A percentile compares a stretch with the other conserved stretches of the same genome.
These are phyloP conservation scores for Pythium aquatile DNA, from an alignment of 352 stramenopile genomes.

Conservation along the genomic window DNA sequence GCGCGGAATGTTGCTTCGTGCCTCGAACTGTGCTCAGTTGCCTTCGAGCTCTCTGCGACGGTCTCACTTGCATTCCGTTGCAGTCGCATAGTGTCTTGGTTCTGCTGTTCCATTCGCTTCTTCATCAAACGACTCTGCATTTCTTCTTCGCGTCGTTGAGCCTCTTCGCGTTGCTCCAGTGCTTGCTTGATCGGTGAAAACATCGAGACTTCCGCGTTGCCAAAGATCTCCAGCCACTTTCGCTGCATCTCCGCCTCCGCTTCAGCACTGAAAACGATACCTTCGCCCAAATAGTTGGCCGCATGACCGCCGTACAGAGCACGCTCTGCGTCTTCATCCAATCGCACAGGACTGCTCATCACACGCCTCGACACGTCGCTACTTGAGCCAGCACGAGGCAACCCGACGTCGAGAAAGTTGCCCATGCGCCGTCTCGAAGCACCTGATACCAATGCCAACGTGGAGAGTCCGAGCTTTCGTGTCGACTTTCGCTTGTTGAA, in stretches of 20 bases:
- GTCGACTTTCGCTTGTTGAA: constrained; percentile 12
- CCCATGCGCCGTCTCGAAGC: background rate
- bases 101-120: constrained; percentile 61
- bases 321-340: constrained; percentile 39
- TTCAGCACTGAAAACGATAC: constrained; percentile 51
- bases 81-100: constrained; percentile 42
- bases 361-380: background rate
- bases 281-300: constrained; percentile 37
- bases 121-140: constrained; percentile 52
- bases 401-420: background rate
- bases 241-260: constrained; percentile 45
- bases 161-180: constrained; percentile 41
- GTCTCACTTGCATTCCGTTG: constrained; percentile 21
- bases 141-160: constrained; percentile 46
- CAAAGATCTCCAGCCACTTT: constrained; percentile 65
- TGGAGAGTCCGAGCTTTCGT: background rate
- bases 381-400: background rate
- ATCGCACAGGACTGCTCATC: constrained; percentile 4
- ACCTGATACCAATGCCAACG: constrained; percentile 10
- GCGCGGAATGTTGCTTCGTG: constrained; percentile 41
- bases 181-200: constrained; percentile 50
- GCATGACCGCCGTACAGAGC: constrained; percentile 42
- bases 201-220: constrained; percentile 48
- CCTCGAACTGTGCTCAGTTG: background rate
- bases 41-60: background rate